These are phyloP conservation scores for Hanseniaspora uvarum DNA, from an alignment of 1,139 yeast genomes.

Conservation along the genomic window DNA sequence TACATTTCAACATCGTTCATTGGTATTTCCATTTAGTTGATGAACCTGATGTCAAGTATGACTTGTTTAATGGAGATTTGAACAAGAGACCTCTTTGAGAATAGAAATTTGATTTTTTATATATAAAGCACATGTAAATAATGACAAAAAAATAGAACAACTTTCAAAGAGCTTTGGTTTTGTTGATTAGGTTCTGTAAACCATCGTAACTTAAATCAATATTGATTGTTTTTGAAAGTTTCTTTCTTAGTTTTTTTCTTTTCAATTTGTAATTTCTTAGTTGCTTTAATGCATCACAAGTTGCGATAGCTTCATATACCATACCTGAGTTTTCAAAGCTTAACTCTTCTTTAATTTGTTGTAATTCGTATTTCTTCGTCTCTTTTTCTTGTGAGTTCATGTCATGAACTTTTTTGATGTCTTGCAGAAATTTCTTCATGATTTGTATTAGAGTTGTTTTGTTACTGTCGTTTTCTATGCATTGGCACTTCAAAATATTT, in stretches of 20 bases:
- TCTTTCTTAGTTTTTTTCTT: background rate
- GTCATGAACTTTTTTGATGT: background rate
- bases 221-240: background rate
- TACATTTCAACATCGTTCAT: slow-evolving; percentile 50
- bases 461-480: background rate
- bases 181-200: background rate
- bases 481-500: background rate
- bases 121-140: background rate
- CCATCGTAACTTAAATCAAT: background rate
- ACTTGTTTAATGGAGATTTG: background rate
- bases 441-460: background rate
- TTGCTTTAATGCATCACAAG: background rate
- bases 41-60: slow-evolving; percentile 2
- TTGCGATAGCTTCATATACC: background rate
- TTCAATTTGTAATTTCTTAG: background rate
- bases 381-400: background rate
- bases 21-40: slow-evolving; percentile 39
- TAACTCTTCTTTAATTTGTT: background rate
- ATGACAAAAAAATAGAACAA: too few species aligned
- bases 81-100: background rate
- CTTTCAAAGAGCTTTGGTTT: background rate
- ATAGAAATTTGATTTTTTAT: too few species aligned
- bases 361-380: background rate
- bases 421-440: background rate
- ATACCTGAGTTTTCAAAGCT: too few species aligned